Evolutionary conservation across 2,329 filamentous ascomycete species (phyloP).

Genomic region (Neophaeococcomyces mojaviensis): DNA sequence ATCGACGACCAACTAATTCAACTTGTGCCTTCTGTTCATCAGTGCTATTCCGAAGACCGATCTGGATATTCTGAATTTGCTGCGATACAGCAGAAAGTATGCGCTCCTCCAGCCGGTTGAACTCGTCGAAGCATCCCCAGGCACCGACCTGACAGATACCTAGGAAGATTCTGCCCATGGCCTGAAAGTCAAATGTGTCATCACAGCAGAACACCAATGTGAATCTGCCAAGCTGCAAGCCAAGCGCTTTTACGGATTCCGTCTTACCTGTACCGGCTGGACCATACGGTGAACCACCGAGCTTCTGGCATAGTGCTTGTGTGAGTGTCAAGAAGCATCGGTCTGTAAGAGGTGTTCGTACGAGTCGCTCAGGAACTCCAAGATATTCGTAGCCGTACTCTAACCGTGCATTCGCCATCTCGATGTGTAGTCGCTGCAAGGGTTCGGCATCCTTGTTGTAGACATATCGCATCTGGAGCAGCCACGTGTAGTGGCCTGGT

Average conservation of each 20-base stretch:
- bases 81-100: conserved; percentile 97
- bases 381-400: conserved; percentile 98
- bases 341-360: conserved; percentile 92
- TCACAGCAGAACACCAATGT: conserved; percentile 99
- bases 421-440: conserved; percentile 74
- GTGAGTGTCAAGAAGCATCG: conserved; percentile 97
- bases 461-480: conserved; percentile 93
- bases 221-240: conserved; percentile 91
- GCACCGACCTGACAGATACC: conserved; percentile 98
- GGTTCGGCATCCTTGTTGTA: conserved; percentile 77
- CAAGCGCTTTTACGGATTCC: conserved; percentile 95
- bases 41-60: conserved; percentile 78
- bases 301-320: conserved; percentile 85
- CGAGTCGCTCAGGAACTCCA: conserved; percentile 89
- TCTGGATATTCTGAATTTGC: conserved; percentile 98
- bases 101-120: conserved; percentile 96
- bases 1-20: conserved; percentile 83
- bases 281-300: conserved; percentile 94
- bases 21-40: conserved; percentile 82
- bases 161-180: conserved; percentile 98
- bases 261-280: conserved; percentile 98
- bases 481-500: conserved; percentile 80
- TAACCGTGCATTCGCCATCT: conserved; percentile 93
- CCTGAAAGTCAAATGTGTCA: conserved; percentile 98
- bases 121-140: conserved; percentile 99